Base-by-base conservation (phyloP, 2,329 filamentous ascomycete genomes). In the Penicillium sumatraense region DNA sequence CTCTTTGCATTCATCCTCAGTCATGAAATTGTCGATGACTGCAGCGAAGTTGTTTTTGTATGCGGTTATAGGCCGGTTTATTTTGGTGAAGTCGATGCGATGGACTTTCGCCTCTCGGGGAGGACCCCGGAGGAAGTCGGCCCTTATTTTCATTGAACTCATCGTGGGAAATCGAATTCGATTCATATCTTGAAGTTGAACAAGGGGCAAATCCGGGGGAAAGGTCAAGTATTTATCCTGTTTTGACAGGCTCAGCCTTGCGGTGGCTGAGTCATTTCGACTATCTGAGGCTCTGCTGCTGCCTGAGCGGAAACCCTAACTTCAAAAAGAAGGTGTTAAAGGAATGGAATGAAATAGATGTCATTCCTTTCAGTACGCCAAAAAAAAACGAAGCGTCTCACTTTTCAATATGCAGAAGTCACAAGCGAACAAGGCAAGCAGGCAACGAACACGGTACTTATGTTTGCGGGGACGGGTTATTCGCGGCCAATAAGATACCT, bases 11-110 rank as follows among this genome's bases (percentile, higher is more conserved):
- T 93, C 90, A 8, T 75, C 69, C n/a, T 79, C 75, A 11, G 80
- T 83, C 53, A 89, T 68, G n/a, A 86, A 81, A 57, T 86, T 78
- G 69, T 90, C 86, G 4, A 90, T 77, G 0, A 89, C 73, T 7
- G 83, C 80, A 5, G 87, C 88, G 69, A 86, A 87, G 14, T 72
- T 64, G 27, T 76, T 74, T 21, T 77, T 71, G 72, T 86, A 86
- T 60, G 83, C 77, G 1, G 80, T 80, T 2, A 90, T 58, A 1
- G 68, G 55, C 2, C 69, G 68, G 0, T 65, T 60, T 16, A 78
- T 80, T 42, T 74, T 64, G 8, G 68, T 60, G 65, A 87, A 89
- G 70, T 89, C 76, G 64, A 90, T 80, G 14, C 71, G 71, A 2
- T 69, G 68, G 38, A 80, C 74, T 10, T 66, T 79, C 35, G 86